phyloP scores from a whole-genome alignment of 768 basidiomycete species.

The Omphalotus guepiniiformis region DNA sequence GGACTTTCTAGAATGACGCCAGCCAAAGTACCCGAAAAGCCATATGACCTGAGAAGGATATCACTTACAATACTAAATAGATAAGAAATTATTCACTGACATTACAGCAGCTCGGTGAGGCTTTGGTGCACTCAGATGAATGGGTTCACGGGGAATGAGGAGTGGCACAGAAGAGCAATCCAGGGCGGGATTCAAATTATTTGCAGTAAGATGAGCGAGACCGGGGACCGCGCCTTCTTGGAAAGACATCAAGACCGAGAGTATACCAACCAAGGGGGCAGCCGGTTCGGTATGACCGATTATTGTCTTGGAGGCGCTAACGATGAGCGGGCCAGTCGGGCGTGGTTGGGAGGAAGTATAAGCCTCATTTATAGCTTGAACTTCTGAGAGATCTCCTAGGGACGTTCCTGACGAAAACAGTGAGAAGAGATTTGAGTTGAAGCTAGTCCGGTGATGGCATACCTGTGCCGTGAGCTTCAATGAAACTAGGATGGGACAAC shows the following conservation, averaged over 20 bases:
- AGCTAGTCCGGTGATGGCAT: not conserved
- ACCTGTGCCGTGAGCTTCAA: slow-evolving; percentile 35
- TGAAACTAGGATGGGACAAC: slow-evolving; percentile 22
- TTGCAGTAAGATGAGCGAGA: slow-evolving; percentile 23
- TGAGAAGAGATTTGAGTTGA: not conserved
- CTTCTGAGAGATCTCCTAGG: slow-evolving; percentile 32
- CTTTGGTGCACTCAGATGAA: slow-evolving; percentile 13
- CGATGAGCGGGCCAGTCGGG: slow-evolving; percentile 25
- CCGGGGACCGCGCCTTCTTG: slow-evolving; percentile 25
- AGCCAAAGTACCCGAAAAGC: slow-evolving; percentile 32
- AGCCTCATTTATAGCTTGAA: slow-evolving; percentile 32
- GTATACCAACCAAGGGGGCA: slow-evolving; percentile 29
- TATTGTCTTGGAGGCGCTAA: slow-evolving; percentile 30
- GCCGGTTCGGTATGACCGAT: slow-evolving; percentile 31
- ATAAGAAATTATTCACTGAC: slow-evolving; percentile 16
- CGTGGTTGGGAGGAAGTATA: slow-evolving; percentile 27
- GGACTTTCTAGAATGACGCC: slow-evolving; percentile 28
- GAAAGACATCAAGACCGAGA: slow-evolving; percentile 25
- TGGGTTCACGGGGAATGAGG: slow-evolving; percentile 21
- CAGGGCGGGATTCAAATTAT: slow-evolving; percentile 29
- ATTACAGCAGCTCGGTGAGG: slow-evolving; percentile 26
- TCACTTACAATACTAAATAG: not conserved
- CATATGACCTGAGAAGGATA: slow-evolving; percentile 24
- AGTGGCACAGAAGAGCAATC: slow-evolving; percentile 28
- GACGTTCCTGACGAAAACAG: slow-evolving; percentile 21